Evolutionary conservation across 2,329 filamentous ascomycete species (phyloP).

Genomic region (Harringtonia lauricola): DNA sequence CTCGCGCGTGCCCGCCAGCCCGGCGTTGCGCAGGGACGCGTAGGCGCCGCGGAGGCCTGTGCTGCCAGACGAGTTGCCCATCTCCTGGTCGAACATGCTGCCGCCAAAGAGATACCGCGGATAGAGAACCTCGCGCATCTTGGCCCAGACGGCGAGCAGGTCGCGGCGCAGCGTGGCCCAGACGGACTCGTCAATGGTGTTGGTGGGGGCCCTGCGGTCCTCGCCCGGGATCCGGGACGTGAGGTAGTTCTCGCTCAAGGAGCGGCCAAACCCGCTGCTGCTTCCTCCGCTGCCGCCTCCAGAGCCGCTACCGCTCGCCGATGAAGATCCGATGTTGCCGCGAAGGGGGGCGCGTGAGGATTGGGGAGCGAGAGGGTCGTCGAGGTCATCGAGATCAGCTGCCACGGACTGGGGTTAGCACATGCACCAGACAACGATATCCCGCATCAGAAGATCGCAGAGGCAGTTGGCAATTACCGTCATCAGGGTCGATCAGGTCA

Average conservation of each 20-base stretch:
- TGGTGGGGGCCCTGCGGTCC: constrained; percentile 77
- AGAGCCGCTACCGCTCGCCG: not conserved
- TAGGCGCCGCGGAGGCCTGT: constrained; percentile 44
- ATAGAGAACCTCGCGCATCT: constrained; percentile 94
- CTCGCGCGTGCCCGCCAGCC: constrained; percentile 47
- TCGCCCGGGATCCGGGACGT: constrained; percentile 87
- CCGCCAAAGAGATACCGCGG: constrained; percentile 81
- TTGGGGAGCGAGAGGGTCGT: constrained; percentile 63
- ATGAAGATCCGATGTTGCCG: constrained; percentile 60
- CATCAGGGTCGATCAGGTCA: constrained; percentile 69
- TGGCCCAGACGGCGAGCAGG: constrained; percentile 87
- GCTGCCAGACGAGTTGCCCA: constrained; percentile 20
- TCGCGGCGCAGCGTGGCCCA: constrained; percentile 96
- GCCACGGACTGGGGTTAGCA: too few relatives aligned
- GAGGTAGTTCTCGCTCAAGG: constrained; percentile 68
- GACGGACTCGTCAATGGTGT: constrained; percentile 94
- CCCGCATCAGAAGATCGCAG: not conserved
- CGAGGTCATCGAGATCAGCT: constrained; percentile 87
- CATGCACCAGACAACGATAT: too few relatives aligned
- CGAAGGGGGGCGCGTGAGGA: constrained; percentile 71
- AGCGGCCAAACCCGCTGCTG: constrained; percentile 29
- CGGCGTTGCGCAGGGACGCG: constrained; percentile 47
- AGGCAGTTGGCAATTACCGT: constrained; percentile 39
- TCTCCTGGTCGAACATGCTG: constrained; percentile 47
- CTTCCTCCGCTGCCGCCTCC: not conserved